Conservation (phyloP, 352 stramenopile species). For the Elongisporangium anandrum region DNA sequence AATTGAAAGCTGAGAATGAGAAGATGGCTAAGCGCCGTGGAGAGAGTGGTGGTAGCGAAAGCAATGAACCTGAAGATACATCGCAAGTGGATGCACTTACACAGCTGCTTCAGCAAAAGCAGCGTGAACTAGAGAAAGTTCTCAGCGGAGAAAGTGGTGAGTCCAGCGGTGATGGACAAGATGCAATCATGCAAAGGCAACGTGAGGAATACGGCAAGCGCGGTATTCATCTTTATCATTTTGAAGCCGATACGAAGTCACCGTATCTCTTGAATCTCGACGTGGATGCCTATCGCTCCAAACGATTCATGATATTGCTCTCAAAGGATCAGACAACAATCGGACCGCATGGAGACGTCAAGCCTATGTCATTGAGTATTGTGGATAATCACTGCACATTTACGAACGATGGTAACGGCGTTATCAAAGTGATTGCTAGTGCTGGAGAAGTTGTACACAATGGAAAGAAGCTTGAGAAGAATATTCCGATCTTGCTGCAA, state of each 20-base stretch:
- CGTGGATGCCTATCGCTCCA: slow-evolving; percentile 90
- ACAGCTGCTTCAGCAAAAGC: slow-evolving; percentile 62
- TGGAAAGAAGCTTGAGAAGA: slow-evolving; percentile 61
- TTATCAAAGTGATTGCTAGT: slow-evolving; percentile 57
- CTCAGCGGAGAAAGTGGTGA: slow-evolving; percentile 40
- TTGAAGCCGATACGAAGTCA: slow-evolving; percentile 76
- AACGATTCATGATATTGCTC: slow-evolving; percentile 92
- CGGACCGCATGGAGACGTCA: slow-evolving; percentile 86
- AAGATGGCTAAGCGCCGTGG: slow-evolving; percentile 57
- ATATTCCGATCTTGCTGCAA: slow-evolving; percentile 30
- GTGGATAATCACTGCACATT: slow-evolving; percentile 85
- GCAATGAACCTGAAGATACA: slow-evolving; percentile 7
- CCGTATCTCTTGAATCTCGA: slow-evolving; percentile 94
- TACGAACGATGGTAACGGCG: slow-evolving; percentile 28
- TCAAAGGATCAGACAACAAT: slow-evolving; percentile 47
- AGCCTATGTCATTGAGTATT: slow-evolving; percentile 90
- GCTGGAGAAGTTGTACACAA: slow-evolving; percentile 88
- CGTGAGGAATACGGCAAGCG: slow-evolving; percentile 89
- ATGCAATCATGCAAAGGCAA: slow-evolving; percentile 87
- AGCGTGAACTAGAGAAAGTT: slow-evolving; percentile 68
- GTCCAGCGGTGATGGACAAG: slow-evolving; percentile 50
- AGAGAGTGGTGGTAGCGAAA: slow-evolving; percentile 9
- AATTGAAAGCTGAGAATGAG: slow-evolving; percentile 82
- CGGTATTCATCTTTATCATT: slow-evolving; percentile 87
- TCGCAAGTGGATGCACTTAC: slow-evolving; percentile 59